Percentiles rank a stretch among this genome's conserved stretches.
phyloP scores from a whole-genome alignment of 768 basidiomycete species.

The Tremella fuciformis region DNA sequence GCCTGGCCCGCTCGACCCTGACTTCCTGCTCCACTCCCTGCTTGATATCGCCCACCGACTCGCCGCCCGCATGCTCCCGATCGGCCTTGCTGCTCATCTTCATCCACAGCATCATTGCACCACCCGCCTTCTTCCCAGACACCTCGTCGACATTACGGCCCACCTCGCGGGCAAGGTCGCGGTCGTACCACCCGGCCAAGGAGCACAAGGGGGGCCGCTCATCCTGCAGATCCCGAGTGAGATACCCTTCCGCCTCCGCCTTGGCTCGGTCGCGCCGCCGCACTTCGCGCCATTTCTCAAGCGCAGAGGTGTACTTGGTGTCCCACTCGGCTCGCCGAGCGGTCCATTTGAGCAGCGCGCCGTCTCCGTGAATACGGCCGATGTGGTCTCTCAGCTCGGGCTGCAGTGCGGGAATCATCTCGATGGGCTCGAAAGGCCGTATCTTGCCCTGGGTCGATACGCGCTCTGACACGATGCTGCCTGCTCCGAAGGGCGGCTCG shows the following conservation, averaged over 20 bases:
- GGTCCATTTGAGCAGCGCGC: constrained; percentile 52
- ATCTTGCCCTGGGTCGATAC: constrained; percentile 44
- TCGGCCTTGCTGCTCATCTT: constrained; percentile 47
- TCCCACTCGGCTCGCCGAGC: constrained; percentile 48
- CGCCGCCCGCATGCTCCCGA: constrained; percentile 40
- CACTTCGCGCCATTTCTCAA: constrained; percentile 38
- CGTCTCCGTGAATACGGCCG: constrained; percentile 44
- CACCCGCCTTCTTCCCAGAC: constrained; percentile 38
- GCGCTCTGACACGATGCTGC: constrained; percentile 43
- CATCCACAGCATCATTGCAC: constrained; percentile 44
- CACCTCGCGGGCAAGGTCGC: constrained; percentile 34
- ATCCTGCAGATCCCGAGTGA: constrained; percentile 44
- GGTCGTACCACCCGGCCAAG: constrained; percentile 43
- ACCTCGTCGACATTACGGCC: constrained; percentile 51
- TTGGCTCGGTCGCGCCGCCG: constrained; percentile 35
- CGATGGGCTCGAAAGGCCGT: constrained; percentile 41
- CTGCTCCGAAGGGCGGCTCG: constrained; percentile 11
- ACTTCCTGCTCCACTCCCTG: constrained; percentile 27
- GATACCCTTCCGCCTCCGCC: constrained; percentile 46
- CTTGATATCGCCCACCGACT: constrained; percentile 36
- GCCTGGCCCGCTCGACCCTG: constrained; percentile 4
- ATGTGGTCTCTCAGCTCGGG: constrained; percentile 38
- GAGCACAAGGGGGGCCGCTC: constrained; percentile 46
- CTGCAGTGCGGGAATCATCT: constrained; percentile 34
- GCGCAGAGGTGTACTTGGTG: constrained; percentile 40